Percentiles rank a stretch among this genome's conserved stretches.
Evolutionary conservation across 768 basidiomycete genomes (phyloP).

Genomic region (Calvatia gigantea): DNA sequence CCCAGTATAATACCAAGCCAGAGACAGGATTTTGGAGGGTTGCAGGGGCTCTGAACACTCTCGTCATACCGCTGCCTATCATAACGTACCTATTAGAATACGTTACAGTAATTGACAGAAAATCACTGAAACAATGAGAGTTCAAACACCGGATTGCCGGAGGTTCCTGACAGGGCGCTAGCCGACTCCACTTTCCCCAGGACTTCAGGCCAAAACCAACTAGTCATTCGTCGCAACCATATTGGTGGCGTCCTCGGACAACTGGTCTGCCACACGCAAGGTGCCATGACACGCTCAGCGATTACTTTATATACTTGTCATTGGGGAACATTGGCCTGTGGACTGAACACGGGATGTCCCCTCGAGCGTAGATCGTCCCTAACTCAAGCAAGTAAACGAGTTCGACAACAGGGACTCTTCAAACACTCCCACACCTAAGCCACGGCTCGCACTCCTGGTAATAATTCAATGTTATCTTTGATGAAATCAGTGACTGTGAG

Average conservation of each 20-base stretch:
- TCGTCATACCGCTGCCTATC: not conserved
- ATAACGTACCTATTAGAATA: not conserved
- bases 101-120: not conserved
- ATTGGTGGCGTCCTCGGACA: too few species aligned
- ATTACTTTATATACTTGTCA: too few species aligned
- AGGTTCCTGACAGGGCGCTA: not conserved
- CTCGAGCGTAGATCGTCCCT: too few species aligned
- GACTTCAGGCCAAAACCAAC: too few species aligned
- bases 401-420: not conserved
- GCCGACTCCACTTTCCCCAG: too few species aligned
- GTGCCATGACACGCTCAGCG: too few species aligned
- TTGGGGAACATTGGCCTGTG: too few species aligned
- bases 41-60: not conserved
- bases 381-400: not conserved
- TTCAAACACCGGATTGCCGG: not conserved
- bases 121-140: not conserved
- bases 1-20: not conserved
- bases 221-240: too few species aligned
- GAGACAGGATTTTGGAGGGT: not conserved
- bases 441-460: not conserved
- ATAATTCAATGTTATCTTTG: not conserved
- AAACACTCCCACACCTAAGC: not conserved
- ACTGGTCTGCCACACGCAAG: too few species aligned
- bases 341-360: too few species aligned
- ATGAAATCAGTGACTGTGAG: too few species aligned